A percentile compares a stretch with the other conserved stretches of the same genome.
These are phyloP conservation scores for Tilletiaria anomala DNA, from an alignment of 1,284 basidiomycete species.

Conservation along the genomic window DNA sequence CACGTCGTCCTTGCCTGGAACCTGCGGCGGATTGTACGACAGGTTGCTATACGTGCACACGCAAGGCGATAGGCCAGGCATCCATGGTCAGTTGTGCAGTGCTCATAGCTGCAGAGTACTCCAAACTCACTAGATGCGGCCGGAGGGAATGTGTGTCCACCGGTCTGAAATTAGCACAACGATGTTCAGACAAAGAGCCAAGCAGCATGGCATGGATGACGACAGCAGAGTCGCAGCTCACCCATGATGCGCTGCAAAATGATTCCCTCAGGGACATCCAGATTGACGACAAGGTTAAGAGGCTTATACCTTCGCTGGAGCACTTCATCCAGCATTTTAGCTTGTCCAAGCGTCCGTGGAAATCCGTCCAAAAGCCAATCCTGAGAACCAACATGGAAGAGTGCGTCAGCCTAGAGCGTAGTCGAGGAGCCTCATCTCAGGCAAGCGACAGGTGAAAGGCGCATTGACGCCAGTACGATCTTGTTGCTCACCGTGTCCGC, in stretches of 20 bases:
- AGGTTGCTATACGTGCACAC: conserved; percentile 12
- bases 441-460: neutral
- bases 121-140: conserved; percentile 80
- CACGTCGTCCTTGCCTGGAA: conserved; percentile 71
- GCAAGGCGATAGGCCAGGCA: neutral
- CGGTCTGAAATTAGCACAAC: conserved; percentile 42
- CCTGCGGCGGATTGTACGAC: conserved; percentile 61
- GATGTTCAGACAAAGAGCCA: neutral
- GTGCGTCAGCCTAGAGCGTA: neutral
- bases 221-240: conserved; percentile 10
- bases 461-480: neutral
- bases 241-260: conserved; percentile 74
- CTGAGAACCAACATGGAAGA: conserved; percentile 13
- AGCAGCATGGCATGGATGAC: neutral
- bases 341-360: conserved; percentile 80
- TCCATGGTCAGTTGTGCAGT: neutral
- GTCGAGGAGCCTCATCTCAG: neutral
- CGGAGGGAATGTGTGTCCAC: conserved; percentile 84
- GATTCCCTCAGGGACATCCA: conserved; percentile 78
- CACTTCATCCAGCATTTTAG: conserved; percentile 57
- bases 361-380: conserved; percentile 96
- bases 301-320: conserved; percentile 7
- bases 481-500: neutral
- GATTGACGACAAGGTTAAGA: conserved; percentile 72
- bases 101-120: conserved; percentile 41